Base-by-base conservation (phyloP, 2,329 filamentous ascomycete species). In the Akanthomyces lecanii region DNA sequence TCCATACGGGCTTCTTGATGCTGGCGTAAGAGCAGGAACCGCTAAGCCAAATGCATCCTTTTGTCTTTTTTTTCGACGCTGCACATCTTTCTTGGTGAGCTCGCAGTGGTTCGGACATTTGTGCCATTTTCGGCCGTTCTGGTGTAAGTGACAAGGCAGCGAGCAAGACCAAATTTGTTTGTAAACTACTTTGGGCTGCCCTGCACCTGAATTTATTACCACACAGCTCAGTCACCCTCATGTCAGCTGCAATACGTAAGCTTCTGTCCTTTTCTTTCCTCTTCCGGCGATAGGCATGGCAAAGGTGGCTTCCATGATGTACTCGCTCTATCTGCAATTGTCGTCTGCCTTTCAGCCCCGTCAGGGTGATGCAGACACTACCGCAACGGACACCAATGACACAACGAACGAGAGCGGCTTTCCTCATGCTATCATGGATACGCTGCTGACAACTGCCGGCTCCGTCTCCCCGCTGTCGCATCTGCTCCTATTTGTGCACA, bases 401-500 rank as follows among this genome's bases (percentile, higher is more conserved):
- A 59, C n/a, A 3, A 50, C 56, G 7, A 25, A 10, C 56, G 33
- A n/a, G 14, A 45, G 56, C 33, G 30, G 3, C 12, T 62, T 74
- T 18, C 69, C 72, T 6, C 61, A 67, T 3, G 71, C 71, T 61
- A 69, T 80, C 30, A 67, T 79, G 66, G 79, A 82, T 64, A 76
- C 70, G 21, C 70, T 84, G 52, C 73, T 82, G 16, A 73, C 75
- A 5, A 75, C 81, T 0, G 72, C 82, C 5, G 79, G 80, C 11
- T 69, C 74, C 40, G 74, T 75, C 44, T 79, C 78, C 57, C 79
- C 77, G 2, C 65, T 80, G 5, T 70, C 82, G 59, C 65, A 76
- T 63, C 60, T 76, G 6, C 71, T 83, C 30, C 71, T 79, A 63
- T 75, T 83, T 30, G 65, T 83, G 47, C 79, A 83, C 65, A 75